These are phyloP conservation scores for Penicillium mononematosum DNA, from an alignment of 495 filamentous ascomycete genomes.

Conservation along the genomic window DNA sequence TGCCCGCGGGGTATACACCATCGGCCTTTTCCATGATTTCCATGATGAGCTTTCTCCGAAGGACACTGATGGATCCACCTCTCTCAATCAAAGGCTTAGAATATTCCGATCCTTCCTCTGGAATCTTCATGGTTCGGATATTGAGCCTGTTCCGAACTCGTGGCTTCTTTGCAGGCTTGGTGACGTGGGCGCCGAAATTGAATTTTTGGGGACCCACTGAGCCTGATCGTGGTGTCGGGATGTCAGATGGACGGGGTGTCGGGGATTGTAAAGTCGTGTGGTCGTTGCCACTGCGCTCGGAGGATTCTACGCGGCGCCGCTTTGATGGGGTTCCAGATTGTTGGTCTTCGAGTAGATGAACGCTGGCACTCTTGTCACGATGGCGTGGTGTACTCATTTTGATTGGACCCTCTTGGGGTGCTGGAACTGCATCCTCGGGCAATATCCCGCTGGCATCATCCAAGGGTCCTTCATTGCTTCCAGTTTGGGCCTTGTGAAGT, in stretches of 20 bases:
- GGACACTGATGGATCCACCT: conserved; percentile 46
- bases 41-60: conserved; percentile 63
- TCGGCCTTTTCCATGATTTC: conserved; percentile 66
- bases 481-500: not conserved
- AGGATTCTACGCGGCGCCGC: conserved; percentile 3
- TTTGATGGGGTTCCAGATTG: conserved; percentile 10
- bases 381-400: not conserved
- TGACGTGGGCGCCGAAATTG: not conserved
- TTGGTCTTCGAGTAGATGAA: conserved; percentile 5
- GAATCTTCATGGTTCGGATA: not conserved
- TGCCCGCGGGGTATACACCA: conserved; percentile 73
- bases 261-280: not conserved
- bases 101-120: not conserved
- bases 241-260: not conserved
- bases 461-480: not conserved
- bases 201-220: not conserved
- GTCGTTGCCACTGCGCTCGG: not conserved
- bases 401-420: not conserved
- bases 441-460: not conserved
- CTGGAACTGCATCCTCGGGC: not conserved
- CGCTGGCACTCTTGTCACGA: conserved; percentile 3
- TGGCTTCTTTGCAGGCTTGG: not conserved
- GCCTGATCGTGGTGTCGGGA: not conserved
- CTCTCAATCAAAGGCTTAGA: conserved; percentile 18
- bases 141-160: not conserved